These are phyloP conservation scores for Scutellospora calospora DNA, from an alignment of 371 early-diverging fungal species.

Conservation along the genomic window DNA sequence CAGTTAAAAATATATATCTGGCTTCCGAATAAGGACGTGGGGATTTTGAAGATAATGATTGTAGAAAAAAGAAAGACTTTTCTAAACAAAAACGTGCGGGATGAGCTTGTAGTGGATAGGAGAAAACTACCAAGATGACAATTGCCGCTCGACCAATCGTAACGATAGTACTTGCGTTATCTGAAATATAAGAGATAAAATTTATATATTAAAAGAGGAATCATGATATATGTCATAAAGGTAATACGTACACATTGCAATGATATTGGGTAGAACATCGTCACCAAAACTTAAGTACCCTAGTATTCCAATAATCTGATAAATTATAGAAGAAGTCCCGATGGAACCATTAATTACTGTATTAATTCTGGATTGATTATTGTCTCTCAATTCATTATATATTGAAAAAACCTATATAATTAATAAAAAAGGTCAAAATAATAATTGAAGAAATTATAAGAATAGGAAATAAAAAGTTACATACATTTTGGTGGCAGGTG, in stretches of 20 bases:
- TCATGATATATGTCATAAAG: not conserved
- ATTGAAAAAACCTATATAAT: constrained; percentile 82
- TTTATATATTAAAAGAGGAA: not conserved
- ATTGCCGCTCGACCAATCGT: constrained; percentile 91
- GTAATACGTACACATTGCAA: constrained; percentile 79
- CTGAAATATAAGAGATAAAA: constrained; percentile 47
- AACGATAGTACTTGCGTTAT: constrained; percentile 75
- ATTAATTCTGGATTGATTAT: constrained; percentile 70
- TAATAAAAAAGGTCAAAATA: not conserved
- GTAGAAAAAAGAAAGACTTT: constrained; percentile 62
- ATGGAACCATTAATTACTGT: constrained; percentile 80
- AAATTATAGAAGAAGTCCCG: constrained; percentile 80
- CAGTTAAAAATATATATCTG: constrained; percentile 76
- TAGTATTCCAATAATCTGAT: constrained; percentile 90
- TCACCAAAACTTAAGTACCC: constrained; percentile 98
- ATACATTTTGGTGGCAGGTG: constrained; percentile 93
- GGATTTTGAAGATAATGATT: constrained; percentile 45
- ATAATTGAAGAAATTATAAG: not conserved
- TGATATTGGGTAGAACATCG: constrained; percentile 87
- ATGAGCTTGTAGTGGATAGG: constrained; percentile 97
- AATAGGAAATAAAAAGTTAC: constrained; percentile 38
- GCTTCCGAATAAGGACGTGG: constrained; percentile 42
- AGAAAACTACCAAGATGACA: constrained; percentile 91
- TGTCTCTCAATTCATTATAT: constrained; percentile 91
- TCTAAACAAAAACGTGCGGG: constrained; percentile 95